Evolutionary conservation across 768 basidiomycete species (phyloP).

Genomic region (Russula emetica): DNA sequence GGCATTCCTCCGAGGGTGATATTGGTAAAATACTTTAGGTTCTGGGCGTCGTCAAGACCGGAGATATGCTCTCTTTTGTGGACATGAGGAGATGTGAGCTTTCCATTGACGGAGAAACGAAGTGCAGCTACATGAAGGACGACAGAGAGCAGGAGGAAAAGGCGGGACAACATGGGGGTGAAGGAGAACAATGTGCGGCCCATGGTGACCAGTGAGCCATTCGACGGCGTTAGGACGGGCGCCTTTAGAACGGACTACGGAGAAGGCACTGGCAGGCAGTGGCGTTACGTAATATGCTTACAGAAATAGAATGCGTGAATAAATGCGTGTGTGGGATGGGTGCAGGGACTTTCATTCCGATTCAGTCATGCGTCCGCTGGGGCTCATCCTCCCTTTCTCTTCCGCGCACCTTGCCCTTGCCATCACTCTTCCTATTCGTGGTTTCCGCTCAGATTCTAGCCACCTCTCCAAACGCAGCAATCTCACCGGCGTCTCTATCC

Average conservation of each 20-base stretch:
- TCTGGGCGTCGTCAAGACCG: constrained; percentile 32
- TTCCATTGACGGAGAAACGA: constrained; percentile 10
- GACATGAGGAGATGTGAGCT: constrained; percentile 10
- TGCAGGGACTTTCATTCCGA: too few species aligned
- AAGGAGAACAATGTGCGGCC: not conserved
- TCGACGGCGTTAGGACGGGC: too few species aligned
- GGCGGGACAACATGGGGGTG: not conserved
- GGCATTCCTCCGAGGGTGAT: constrained; percentile 38
- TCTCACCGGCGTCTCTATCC: constrained; percentile 40
- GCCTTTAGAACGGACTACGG: too few species aligned
- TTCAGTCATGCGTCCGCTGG: constrained; percentile 17
- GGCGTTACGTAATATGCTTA: too few species aligned
- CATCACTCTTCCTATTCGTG: constrained; percentile 17
- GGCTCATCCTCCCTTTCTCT: constrained; percentile 8
- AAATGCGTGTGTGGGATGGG: too few species aligned
- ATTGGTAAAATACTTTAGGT: constrained; percentile 39
- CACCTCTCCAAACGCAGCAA: constrained; percentile 14
- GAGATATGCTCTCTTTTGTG: constrained; percentile 32
- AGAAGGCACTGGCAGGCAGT: too few species aligned
- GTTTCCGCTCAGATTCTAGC: not conserved
- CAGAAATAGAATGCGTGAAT: too few species aligned
- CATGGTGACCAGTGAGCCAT: not conserved
- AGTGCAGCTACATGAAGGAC: constrained; percentile 13
- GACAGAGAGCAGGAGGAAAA: not conserved
- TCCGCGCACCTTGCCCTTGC: constrained; percentile 16